phyloP scores from a whole-genome alignment of 805 yeast genomes.

The Metschnikowia matae region DNA sequence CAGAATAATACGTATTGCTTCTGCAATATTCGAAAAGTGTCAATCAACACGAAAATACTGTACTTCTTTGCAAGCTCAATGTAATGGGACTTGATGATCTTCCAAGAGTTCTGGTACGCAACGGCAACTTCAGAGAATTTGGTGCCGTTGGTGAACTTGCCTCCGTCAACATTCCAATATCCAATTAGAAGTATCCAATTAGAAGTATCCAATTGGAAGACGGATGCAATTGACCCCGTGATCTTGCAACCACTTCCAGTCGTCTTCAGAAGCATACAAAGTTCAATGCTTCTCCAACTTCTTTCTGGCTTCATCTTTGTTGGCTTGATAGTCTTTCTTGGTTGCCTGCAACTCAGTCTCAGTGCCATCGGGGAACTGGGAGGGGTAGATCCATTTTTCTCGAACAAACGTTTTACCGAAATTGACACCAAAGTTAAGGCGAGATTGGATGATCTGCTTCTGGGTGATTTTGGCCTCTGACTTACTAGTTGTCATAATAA shows the following conservation, averaged over 20 bases:
- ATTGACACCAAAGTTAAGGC: constrained; percentile 79
- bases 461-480: constrained; percentile 37
- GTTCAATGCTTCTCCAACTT: constrained; percentile 65
- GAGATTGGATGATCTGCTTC: constrained; percentile 50
- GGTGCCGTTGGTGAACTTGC: constrained; percentile 53
- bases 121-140: constrained; percentile 51
- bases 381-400: constrained; percentile 74
- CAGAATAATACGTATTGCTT: too few relatives aligned
- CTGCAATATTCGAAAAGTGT: too few relatives aligned
- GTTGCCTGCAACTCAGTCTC: constrained; percentile 75
- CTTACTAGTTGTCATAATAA: too few relatives aligned
- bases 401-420: constrained; percentile 76
- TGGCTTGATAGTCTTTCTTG: constrained; percentile 39
- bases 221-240: constrained; percentile 77
- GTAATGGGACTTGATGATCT: constrained; percentile 44
- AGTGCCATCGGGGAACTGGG: constrained; percentile 55
- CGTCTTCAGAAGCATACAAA: constrained; percentile 56
- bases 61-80: constrained; percentile 56
- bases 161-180: constrained; percentile 79
- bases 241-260: constrained; percentile 71
- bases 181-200: too few relatives aligned
- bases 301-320: constrained; percentile 50
- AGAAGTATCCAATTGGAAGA: constrained; percentile 85
- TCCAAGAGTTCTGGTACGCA: constrained; percentile 78
- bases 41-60: constrained; percentile 73